phyloP scores from a whole-genome alignment of 257 asterid species.

The Euphrasia confusa region DNA sequence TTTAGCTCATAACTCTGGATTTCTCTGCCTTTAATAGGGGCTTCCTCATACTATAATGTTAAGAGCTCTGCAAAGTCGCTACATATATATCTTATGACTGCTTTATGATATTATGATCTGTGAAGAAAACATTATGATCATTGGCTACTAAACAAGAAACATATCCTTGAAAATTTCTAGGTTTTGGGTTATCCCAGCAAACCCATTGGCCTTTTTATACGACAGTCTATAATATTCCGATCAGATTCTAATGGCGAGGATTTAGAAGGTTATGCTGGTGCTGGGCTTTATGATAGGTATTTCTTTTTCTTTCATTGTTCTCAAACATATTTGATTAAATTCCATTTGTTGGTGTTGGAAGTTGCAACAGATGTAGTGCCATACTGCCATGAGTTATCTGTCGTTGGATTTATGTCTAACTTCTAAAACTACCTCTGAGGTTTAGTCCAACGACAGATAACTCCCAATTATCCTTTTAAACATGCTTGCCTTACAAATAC shows the following conservation, averaged over 20 bases:
- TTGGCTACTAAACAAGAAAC: constrained; percentile 12
- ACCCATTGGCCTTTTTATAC: constrained; percentile 87
- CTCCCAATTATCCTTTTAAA: neutral
- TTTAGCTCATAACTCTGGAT: constrained; percentile 1
- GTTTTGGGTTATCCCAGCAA: constrained; percentile 98
- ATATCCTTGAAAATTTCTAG: constrained; percentile 39
- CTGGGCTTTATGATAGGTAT: constrained; percentile 98
- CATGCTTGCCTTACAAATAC: neutral
- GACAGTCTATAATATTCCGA: constrained; percentile 79
- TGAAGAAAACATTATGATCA: constrained; percentile 9
- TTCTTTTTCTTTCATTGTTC: constrained; percentile 1
- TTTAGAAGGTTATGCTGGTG: constrained; percentile 98
- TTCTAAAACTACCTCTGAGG: neutral
- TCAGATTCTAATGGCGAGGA: constrained; percentile 99
- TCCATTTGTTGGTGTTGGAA: neutral
- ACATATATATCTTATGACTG: too few relatives aligned
- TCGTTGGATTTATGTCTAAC: neutral
- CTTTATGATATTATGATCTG: neutral
- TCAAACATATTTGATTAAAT: neutral
- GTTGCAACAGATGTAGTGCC: too few relatives aligned
- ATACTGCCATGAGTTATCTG: neutral
- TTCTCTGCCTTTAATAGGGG: neutral
- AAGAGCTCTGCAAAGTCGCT: too few relatives aligned
- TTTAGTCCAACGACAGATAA: neutral
- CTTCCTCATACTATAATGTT: neutral